Evolutionary conservation across 768 basidiomycete species (phyloP), one percentile per base, ranked within the genome.

Genomic region (Amanita pallidorosea): DNA sequence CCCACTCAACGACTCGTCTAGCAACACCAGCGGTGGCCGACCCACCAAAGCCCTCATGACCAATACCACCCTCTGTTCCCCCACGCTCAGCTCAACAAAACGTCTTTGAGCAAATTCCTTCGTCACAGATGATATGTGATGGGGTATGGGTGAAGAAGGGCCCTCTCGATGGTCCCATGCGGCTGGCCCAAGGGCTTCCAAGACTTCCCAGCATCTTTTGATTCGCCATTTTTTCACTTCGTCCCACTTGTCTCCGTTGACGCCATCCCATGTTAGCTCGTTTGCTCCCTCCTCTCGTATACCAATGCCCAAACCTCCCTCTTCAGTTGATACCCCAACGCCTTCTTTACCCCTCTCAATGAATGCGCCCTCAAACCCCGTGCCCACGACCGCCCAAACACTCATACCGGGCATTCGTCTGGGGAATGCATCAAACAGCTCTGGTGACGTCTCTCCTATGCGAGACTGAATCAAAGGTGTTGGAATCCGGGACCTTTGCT

Each of bases 1-100:
- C 22, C 93, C 94, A 20, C 87, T 83, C 79, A 89, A 93, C 7
- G 84, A 88, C 62, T 99, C 95, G 60, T 99, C 95, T 36, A 98
- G 67, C 8, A 97, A 70, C 6, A 98, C 71, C 31, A 99, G 61
- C 49, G 75, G 76, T 3, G 88, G 86, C 12, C 72, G 68, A 12
- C 77, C 77, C 7, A 94, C 90, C 31, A 96, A 69, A 23, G 93
- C 88, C 15, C 93, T 80, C 76, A 94, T 81, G 38, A 97, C 73
- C 34, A 98, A 68, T 17, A 91, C 79, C 41, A 94, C 65, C 41
- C 82, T 76, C 66, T 95, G 94, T 60, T 88, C 86, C 0, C 82
- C 85, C 0, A 79, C 72, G 0, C 84, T 71, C 5, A 94, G 72
- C 36, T 75, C 73, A 0, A 77, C 73, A 60, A 98, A 96, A 2